Evolutionary conservation across 768 basidiomycete species (phyloP), one percentile per base, ranked within the genome.

Genomic region (Phylloporus arenicola): DNA sequence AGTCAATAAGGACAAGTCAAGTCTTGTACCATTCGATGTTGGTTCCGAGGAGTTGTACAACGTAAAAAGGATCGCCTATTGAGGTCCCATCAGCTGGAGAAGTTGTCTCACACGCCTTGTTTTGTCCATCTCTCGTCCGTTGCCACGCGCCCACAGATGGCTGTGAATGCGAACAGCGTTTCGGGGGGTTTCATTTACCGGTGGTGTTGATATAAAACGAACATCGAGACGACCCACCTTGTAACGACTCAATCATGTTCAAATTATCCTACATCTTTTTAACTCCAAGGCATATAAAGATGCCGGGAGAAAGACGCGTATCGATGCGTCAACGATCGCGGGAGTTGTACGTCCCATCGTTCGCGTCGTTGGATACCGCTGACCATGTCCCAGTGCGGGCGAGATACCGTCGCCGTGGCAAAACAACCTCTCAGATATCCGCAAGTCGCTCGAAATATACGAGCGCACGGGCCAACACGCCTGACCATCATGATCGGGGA

Each of bases 231-330:
- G 24, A 16, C 45, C 5, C 13, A 4, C 33, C 33, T 35, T 11
- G 17, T 35, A 24, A 20, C 27, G n/a, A 24, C 37, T 20, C 14
- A 17, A 20, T 3, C 47, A 65, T 64, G 63, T 70, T 79, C 70
- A 75, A 72, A 52, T 53, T 80, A 16, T 78, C 79, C 35, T 71
- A 80, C 61, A 70, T 82, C 55, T 67, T 80, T 63, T 71, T 78
- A 59, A 76, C 78, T 20, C 79, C 80, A 38, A 70, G 69, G 54
- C 72, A 71, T 48, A 73, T 82, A 48, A 77, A 74, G 55, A 68
- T 82, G 45, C 80, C 79, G 12, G 73, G 74, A 27, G 74, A 76
- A 19, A 44, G 53, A 39, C 55, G 51, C 42, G 41, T n/a, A 8
- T 54, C 51, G 11, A 53, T 55, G 56, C 65, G 61, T 37, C 65